These are phyloP conservation scores for Cyberlindnera veronae DNA, from an alignment of 805 yeast genomes.

Conservation along the genomic window DNA sequence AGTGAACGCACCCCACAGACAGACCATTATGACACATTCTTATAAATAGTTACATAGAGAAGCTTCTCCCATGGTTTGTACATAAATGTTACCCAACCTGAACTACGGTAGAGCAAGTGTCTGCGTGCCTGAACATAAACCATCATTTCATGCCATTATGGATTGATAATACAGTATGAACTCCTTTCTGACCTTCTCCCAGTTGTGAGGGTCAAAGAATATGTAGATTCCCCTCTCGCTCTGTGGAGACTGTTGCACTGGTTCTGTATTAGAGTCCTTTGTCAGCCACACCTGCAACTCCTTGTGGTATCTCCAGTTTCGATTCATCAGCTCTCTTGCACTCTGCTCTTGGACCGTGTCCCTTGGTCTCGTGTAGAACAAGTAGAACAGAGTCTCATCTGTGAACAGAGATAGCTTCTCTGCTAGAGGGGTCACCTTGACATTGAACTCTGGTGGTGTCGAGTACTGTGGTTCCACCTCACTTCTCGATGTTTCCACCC, in stretches of 20 bases:
- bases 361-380: conserved; percentile 90
- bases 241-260: conserved; percentile 73
- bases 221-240: conserved; percentile 92
- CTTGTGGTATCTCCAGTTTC: conserved; percentile 98
- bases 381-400: conserved; percentile 90
- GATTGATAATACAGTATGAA: conserved; percentile 58
- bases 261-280: conserved; percentile 87
- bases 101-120: not conserved
- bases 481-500: conserved; percentile 89
- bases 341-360: conserved; percentile 93
- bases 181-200: conserved; percentile 89
- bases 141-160: conserved; percentile 44
- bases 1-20: too few species aligned
- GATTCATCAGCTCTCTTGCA: conserved; percentile 81
- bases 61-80: too few species aligned
- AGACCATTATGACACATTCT: too few species aligned
- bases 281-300: conserved; percentile 96
- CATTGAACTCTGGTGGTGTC: conserved; percentile 46
- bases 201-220: conserved; percentile 90
- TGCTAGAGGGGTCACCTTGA: conserved; percentile 17
- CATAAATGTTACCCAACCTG: not conserved
- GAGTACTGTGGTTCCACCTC: conserved; percentile 83
- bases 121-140: not conserved
- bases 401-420: conserved; percentile 60
- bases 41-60: not conserved